Evolutionary conservation across 1,284 basidiomycete genomes (phyloP).

Genomic region (Tetrapyrgos nigripes): DNA sequence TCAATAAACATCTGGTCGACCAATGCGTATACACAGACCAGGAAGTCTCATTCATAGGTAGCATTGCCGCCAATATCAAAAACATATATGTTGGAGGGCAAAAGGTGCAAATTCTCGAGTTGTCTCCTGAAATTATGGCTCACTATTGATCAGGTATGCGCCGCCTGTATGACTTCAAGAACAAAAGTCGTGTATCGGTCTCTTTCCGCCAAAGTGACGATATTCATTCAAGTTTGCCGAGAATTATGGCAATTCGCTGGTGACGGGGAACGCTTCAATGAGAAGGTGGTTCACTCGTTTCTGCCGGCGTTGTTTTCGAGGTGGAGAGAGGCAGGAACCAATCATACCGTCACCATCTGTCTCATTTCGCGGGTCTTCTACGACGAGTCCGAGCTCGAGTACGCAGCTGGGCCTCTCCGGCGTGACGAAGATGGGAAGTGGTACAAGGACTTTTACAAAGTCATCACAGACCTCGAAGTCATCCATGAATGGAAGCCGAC

Average conservation of each 20-base stretch:
- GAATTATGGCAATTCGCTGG: slow-evolving; percentile 98
- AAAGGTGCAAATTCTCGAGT: slow-evolving; percentile 48
- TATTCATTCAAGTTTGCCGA: slow-evolving; percentile 95
- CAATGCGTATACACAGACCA: slow-evolving; percentile 77
- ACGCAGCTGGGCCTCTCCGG: slow-evolving; percentile 77
- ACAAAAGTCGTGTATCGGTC: slow-evolving; percentile 93
- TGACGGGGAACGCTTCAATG: slow-evolving; percentile 95
- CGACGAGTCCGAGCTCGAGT: slow-evolving; percentile 81
- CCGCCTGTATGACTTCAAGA: slow-evolving; percentile 81
- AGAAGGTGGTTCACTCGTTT: slow-evolving; percentile 95
- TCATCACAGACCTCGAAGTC: slow-evolving; percentile 93
- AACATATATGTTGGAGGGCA: slow-evolving; percentile 73
- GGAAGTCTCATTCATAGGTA: slow-evolving; percentile 79
- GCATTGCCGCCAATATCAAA: slow-evolving; percentile 81
- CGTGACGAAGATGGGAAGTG: slow-evolving; percentile 75
- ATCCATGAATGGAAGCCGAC: slow-evolving; percentile 88
- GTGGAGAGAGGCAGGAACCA: slow-evolving; percentile 86
- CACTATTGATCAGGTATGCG: slow-evolving; percentile 61
- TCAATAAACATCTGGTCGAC: slow-evolving; percentile 79
- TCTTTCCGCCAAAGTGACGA: slow-evolving; percentile 88
- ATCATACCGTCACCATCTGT: slow-evolving; percentile 94
- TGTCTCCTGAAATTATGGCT: slow-evolving; percentile 2
- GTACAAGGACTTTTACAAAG: slow-evolving; percentile 97
- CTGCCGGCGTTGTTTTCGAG: slow-evolving; percentile 84
- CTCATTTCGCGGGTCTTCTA: slow-evolving; percentile 96